Evolutionary conservation across 169 alveolate genomes (phyloP).

Genomic region (Besnoitia besnoiti): DNA sequence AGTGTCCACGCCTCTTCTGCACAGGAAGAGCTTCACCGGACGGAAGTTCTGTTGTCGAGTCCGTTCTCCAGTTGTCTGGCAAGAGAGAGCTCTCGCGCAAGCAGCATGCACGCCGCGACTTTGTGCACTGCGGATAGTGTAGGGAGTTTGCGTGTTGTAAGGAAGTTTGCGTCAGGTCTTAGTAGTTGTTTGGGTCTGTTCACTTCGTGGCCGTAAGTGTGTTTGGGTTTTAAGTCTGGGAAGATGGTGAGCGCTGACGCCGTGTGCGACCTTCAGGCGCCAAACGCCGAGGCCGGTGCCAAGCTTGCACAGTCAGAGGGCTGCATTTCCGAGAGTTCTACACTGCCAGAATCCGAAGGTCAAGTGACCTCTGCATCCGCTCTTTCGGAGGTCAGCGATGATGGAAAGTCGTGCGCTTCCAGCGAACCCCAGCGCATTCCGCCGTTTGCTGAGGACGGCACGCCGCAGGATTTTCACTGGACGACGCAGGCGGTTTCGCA

Average conservation of each 20-base stretch:
- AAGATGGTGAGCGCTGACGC: background rate
- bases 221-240: too few relatives aligned
- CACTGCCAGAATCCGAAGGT: background rate
- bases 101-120: too few relatives aligned
- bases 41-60: too few relatives aligned
- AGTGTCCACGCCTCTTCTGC: too few relatives aligned
- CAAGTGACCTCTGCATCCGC: background rate
- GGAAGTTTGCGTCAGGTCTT: too few relatives aligned
- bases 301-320: background rate
- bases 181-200: too few relatives aligned
- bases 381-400: background rate
- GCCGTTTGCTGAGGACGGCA: constrained; percentile 20
- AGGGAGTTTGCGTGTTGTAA: too few relatives aligned
- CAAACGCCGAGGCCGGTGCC: background rate
- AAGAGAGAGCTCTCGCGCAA: too few relatives aligned
- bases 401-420: background rate
- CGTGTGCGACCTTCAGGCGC: background rate
- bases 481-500: constrained; percentile 67
- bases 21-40: too few relatives aligned
- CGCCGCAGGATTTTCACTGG: constrained; percentile 43
- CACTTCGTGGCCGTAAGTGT: too few relatives aligned
- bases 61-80: too few relatives aligned
- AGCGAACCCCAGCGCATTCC: background rate
- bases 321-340: background rate
- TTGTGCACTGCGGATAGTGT: too few relatives aligned